These are phyloP conservation scores for Mediolabrus comicus DNA, from an alignment of 108 stramenopile species.

Conservation along the genomic window DNA sequence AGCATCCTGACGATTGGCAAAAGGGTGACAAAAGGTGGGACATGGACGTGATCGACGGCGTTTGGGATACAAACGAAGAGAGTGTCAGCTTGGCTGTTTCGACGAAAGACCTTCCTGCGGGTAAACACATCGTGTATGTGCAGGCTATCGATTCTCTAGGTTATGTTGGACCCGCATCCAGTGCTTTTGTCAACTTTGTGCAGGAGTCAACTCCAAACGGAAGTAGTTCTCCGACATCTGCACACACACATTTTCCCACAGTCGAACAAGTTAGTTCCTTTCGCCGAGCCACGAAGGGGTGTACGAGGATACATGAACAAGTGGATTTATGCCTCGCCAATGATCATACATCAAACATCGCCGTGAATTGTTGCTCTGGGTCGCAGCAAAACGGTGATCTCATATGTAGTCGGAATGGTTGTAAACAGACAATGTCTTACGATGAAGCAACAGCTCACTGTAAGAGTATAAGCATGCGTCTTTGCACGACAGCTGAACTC, in stretches of 20 bases:
- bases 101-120: conserved; percentile 8
- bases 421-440: not conserved
- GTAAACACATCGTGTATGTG: conserved; percentile 27
- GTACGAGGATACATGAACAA: not conserved
- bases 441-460: not conserved
- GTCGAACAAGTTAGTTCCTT: too few relatives aligned
- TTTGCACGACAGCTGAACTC: not conserved
- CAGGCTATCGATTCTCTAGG: conserved; percentile 48
- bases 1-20: not conserved
- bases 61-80: not conserved
- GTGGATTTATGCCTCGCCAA: not conserved
- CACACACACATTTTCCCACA: too few relatives aligned
- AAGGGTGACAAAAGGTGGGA: not conserved
- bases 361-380: not conserved
- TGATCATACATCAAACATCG: not conserved
- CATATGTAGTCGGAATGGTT: not conserved
- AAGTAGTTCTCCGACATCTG: not conserved
- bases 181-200: conserved; percentile 9
- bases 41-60: conserved; percentile 7
- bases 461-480: not conserved
- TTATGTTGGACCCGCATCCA: conserved; percentile 43
- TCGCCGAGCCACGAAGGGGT: not conserved
- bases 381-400: not conserved
- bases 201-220: not conserved
- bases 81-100: not conserved